phyloP scores from a whole-genome alignment of 352 stramenopile species.

The Globisporangium camurandrum region DNA sequence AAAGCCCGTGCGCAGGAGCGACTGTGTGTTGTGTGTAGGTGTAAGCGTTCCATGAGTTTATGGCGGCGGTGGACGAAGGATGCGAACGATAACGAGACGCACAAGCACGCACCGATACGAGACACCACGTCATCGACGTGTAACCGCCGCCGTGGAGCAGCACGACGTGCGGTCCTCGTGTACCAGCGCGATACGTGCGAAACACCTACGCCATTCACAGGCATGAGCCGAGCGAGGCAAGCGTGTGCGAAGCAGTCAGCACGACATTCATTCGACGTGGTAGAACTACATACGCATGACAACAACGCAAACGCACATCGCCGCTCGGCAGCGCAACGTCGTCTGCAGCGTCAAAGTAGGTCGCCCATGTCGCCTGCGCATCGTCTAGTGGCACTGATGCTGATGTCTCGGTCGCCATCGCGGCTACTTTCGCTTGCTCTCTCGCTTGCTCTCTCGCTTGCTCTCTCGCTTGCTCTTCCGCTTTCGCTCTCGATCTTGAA shows the following conservation, averaged over 20 bases:
- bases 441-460: too few species aligned
- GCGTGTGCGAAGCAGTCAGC: too few species aligned
- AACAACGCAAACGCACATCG: constrained; percentile 25
- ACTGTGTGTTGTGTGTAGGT: constrained; percentile 25
- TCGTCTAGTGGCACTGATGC: constrained; percentile 6
- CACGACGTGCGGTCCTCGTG: constrained; percentile 60
- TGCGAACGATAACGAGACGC: background rate
- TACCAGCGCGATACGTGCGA: constrained; percentile 66
- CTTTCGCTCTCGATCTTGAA: too few species aligned
- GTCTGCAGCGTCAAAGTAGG: constrained; percentile 71
- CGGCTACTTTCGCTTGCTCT: too few species aligned
- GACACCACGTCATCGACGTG: constrained; percentile 82
- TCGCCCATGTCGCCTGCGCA: constrained; percentile 32
- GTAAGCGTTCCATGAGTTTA: background rate
- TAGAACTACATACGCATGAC: background rate
- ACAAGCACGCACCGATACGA: constrained; percentile 40
- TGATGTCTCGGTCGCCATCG: background rate
- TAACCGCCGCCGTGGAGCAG: constrained; percentile 82
- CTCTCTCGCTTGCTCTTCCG: too few species aligned
- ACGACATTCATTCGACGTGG: too few species aligned
- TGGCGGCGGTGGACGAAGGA: background rate
- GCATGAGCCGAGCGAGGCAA: background rate
- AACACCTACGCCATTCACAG: constrained; percentile 40
- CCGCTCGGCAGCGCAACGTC: constrained; percentile 56
- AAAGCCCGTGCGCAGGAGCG: constrained; percentile 63